A percentile compares a stretch with the other conserved stretches of the same genome.
phyloP scores from a whole-genome alignment of 495 filamentous ascomycete species.

The Penicillium robsamsonii region DNA sequence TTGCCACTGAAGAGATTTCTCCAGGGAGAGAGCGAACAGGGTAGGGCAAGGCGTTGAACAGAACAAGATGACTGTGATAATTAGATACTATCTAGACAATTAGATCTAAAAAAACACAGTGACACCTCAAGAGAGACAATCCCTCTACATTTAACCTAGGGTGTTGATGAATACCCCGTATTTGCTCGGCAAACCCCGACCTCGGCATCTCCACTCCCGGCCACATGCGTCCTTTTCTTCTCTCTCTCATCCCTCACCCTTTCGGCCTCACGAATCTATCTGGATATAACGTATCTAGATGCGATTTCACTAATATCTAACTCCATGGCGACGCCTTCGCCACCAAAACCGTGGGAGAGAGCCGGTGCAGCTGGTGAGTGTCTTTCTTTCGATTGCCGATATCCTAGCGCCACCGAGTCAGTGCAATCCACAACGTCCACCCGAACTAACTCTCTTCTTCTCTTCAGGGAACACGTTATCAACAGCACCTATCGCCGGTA shows the following conservation, averaged over 20 bases:
- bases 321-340: slow-evolving; percentile 63
- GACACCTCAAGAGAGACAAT: neutral
- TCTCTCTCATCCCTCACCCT: slow-evolving; percentile 16
- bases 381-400: slow-evolving; percentile 15
- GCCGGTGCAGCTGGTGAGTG: slow-evolving; percentile 62
- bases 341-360: slow-evolving; percentile 95
- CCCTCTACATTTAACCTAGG: too few relatives aligned
- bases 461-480: slow-evolving; percentile 35
- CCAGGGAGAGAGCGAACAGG: neutral
- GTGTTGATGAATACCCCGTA: neutral
- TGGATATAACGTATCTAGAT: slow-evolving; percentile 26
- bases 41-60: neutral
- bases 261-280: slow-evolving; percentile 15
- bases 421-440: slow-evolving; percentile 12
- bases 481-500: slow-evolving; percentile 33
- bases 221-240: slow-evolving; percentile 29
- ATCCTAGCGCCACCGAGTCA: slow-evolving; percentile 9
- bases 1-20: slow-evolving; percentile 26
- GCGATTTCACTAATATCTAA: slow-evolving; percentile 32
- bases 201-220: slow-evolving; percentile 33
- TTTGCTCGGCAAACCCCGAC: slow-evolving; percentile 25
- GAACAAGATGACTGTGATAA: neutral
- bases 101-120: neutral
- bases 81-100: neutral
- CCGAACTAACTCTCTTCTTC: slow-evolving; percentile 3